Conservation (phyloP, 2,329 filamentous ascomycete species). For the Fusarium hostae region DNA sequence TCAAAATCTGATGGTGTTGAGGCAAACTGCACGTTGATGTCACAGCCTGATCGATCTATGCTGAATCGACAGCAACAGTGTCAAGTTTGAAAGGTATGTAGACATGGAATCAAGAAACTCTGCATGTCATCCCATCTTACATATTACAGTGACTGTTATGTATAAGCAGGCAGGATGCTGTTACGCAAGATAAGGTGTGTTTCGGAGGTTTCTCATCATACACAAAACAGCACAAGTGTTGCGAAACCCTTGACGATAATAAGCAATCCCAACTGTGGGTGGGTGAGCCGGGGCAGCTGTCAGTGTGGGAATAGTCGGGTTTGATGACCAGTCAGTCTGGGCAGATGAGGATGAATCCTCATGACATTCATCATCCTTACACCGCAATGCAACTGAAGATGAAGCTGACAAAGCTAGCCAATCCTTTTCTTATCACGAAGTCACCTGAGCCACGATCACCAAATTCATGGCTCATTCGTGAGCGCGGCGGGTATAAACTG, state of each 20-base stretch:
- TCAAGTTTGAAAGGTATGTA: not conserved
- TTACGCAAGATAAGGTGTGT: slow-evolving; percentile 6
- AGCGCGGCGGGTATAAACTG: slow-evolving; percentile 2
- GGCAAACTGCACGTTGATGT: not conserved
- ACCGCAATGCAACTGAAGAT: slow-evolving; percentile 17
- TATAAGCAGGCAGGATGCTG: slow-evolving; percentile 1
- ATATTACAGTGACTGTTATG: not conserved
- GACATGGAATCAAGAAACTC: not conserved
- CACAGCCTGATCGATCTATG: not conserved
- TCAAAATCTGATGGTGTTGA: not conserved
- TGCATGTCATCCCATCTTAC: not conserved
- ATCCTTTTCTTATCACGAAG: slow-evolving; percentile 3
- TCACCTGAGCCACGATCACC: slow-evolving; percentile 16
- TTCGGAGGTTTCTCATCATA: not conserved
- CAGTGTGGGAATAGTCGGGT: slow-evolving; percentile 40
- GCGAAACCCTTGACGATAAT: not conserved
- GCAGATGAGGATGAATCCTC: not conserved
- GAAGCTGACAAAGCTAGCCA: not conserved
- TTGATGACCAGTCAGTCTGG: slow-evolving; percentile 7
- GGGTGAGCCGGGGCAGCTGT: slow-evolving; percentile 6
- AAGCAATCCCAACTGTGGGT: not conserved
- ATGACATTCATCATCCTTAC: slow-evolving; percentile 18
- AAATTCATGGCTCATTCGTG: slow-evolving; percentile 20
- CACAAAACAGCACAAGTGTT: not conserved
- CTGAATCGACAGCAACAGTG: not conserved